Evolutionary conservation across 179 eudicot genomes (phyloP), one percentile per base, ranked within the genome.

Genomic region (Gypsophila paniculata): DNA sequence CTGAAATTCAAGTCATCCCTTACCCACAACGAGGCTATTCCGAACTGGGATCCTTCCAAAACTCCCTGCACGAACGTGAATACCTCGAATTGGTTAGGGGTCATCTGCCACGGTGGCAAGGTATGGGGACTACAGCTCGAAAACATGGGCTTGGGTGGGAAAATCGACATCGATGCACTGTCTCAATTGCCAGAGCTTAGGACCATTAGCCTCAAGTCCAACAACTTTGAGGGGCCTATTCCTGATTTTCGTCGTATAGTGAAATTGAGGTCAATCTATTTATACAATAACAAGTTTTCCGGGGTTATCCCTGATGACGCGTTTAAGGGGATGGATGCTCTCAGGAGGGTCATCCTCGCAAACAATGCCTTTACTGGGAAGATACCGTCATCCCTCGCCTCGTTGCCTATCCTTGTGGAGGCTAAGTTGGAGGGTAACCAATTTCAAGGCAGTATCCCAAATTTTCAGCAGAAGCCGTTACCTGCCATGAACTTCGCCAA

Each of bases 51-150:
- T n/a, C 78, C 86, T 44, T 22, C 79, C 5, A 74, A 0, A 15
- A 48, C 32, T 46, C 93, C 93, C 1, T 89, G 93, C 59, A 19
- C 72, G 0, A 77, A 48, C 8, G 15, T 60, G 6, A 72, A 79
- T 22, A 22, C 61, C 51, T 75, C 74, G 36, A 77, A 69, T n/a
- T 87, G 93, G 93, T 0, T 10, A 6, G 91, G 93, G 8, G 83
- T 87, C 21, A 71, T 76, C 12, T 89, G 94, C 75, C 22, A 32
- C 8, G 5, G 61, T 11, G 89, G 87, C 42, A 59, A 72, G 51
- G 84, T 87, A 0, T 82, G 82, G 84, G 94, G 94, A 1, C 38
- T 89, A 69, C 77, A 82, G 65, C 86, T 89, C 0, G 89, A 89
- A 73, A 73, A 79, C 38, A 74, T 89, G 81, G 76, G 68, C 25